A percentile compares a stretch with the other conserved stretches of the same genome.
Evolutionary conservation across 805 yeast species (phyloP).

Genomic region (Candida anglica): DNA sequence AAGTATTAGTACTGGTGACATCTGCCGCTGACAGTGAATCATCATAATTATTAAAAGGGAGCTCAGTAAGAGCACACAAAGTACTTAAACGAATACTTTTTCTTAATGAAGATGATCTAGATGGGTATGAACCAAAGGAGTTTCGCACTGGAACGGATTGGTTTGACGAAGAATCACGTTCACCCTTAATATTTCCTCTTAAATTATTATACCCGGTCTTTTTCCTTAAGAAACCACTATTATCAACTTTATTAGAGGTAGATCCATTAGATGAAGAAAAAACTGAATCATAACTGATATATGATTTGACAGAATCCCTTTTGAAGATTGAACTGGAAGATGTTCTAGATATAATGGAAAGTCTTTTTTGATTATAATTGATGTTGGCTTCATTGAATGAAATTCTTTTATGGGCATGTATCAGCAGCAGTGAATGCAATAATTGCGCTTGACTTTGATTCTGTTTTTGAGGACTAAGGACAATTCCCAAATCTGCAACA

Average conservation of each 20-base stretch:
- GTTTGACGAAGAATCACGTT: background rate
- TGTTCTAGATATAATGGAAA: constrained; percentile 20
- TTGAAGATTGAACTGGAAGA: constrained; percentile 32
- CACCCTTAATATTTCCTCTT: constrained; percentile 20
- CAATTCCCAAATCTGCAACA: constrained; percentile 40
- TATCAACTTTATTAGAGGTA: constrained; percentile 9
- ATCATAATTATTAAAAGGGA: constrained; percentile 25
- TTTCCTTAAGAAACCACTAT: constrained; percentile 35
- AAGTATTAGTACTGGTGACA: background rate
- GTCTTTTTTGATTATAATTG: constrained; percentile 9
- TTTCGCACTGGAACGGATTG: background rate
- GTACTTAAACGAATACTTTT: constrained; percentile 34
- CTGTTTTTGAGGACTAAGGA: constrained; percentile 26
- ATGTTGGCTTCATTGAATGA: constrained; percentile 18
- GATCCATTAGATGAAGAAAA: constrained; percentile 32
- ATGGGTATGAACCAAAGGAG: constrained; percentile 16
- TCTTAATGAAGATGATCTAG: constrained; percentile 21
- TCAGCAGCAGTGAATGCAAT: background rate
- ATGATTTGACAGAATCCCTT: constrained; percentile 44
- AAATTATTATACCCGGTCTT: constrained; percentile 49
- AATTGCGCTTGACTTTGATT: constrained; percentile 3
- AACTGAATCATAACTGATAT: constrained; percentile 58
- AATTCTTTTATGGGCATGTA: constrained; percentile 12
- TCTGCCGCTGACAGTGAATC: constrained; percentile 4
- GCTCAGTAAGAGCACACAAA: constrained; percentile 35